Evolutionary conservation across 208 protist genomes (phyloP), one percentile per base, ranked within the genome.

Genomic region (Borovskyia barvae): DNA sequence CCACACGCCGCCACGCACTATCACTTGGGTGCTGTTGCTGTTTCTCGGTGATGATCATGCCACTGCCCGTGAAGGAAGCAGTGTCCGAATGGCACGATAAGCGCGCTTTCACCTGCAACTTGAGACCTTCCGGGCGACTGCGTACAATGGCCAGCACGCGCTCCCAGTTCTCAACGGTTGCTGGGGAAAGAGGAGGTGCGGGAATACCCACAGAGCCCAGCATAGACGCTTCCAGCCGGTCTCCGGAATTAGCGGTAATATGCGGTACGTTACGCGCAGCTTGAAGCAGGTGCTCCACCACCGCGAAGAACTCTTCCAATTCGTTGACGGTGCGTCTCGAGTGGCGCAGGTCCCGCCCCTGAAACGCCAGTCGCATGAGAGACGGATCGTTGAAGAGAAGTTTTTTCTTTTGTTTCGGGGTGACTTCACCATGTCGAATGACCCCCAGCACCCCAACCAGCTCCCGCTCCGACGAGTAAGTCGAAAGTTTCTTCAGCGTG

Each of bases 401-500:
- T 54, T 86, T 86, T 39, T 73, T 61, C 49, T 86, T 86, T 30
- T 82, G 74, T 55, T 81, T 81, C 15, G 79, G 79, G 9, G 75
- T 86, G 29, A 75, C 50, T 37, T 86, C 79, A 6, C 72, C 50
- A 57, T 86, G 79, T 0, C 75, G 75, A 20, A 86, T 65, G 12
- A 82, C 67, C 14, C 75, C 79, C 4, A 86, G 62, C 11, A 81
- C 67, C 1, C 79, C 79, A 15, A 85, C 51, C 22, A 85, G 71
- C 48, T 80, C 64, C 15, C 74, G 72, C 17, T 84, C 72, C 0
- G 71, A 57, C 1, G 69, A 66, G 40, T 76, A 78, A 19, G 58
- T 66, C 17, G 76, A 79, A 20, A 79, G 59, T 53, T 72, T 70
- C 61, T 77, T 70, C 22, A 83, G 72, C 7, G 49, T 67, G 28